Evolutionary conservation across 1,284 basidiomycete species (phyloP), one percentile per base, ranked within the genome.

Genomic region (Apiotrichum gracile): DNA sequence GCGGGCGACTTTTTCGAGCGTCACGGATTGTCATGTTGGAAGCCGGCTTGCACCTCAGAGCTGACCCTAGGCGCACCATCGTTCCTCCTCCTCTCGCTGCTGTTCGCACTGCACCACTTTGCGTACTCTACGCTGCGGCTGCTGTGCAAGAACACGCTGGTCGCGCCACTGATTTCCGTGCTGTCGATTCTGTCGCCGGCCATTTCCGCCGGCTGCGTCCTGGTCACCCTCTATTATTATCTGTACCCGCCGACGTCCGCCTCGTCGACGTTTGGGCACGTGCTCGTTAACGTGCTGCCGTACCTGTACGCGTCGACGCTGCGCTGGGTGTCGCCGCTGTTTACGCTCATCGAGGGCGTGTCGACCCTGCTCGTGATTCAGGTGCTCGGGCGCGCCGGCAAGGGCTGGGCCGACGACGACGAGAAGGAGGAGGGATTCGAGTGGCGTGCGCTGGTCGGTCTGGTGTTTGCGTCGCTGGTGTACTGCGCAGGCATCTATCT

Each of bases 331-430:
- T 64, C 61, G 19, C 75, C 75, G n/a, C 51, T 77, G 8, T 77
- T 77, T 55, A 74, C 71, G 5, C 56, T 77, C 8, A 57, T 74
- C 42, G 75, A 77, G 55, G 75, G 74, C 1, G 66, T 74, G 40
- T 63, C 61, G 45, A 72, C 72, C 1, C 51, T 75, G 25, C 59
- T 76, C 47, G 73, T 74, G 22, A 64, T 75, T 45, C 75, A 77
- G 57, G 67, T 74, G 5, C 64, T 65, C 9, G 75, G 75, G 0
- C 58, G 72, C 29, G 69, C 69, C 8, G 73, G 71, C 6, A 76
- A 76, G 54, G 72, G 69, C 21, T 77, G 73, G 70, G 71, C 75
- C 19, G 74, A 76, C 35, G 70, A 74, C 31, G 74, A 74, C 44
- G 71, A 74, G 46, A 66, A 67, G 47, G 69, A 70, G 42, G 68